phyloP scores from a whole-genome alignment of 2,329 filamentous ascomycete species.

The Grosmannia penicillata region DNA sequence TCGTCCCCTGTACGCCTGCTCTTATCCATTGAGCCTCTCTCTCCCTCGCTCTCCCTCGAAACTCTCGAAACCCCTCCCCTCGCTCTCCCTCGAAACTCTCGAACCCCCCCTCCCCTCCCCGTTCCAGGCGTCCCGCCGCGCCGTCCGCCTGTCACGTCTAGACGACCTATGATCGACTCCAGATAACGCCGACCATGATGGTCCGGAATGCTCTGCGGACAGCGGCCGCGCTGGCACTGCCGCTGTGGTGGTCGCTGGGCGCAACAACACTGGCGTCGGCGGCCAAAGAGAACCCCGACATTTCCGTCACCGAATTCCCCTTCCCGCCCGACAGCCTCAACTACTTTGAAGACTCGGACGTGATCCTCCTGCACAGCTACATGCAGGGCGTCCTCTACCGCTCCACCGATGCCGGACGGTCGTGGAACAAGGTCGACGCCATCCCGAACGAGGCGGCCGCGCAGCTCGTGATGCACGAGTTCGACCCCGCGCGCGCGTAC shows the following conservation, averaged over 20 bases:
- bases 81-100: too few species aligned
- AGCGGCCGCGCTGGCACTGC: constrained; percentile 36
- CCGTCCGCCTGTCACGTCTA: neutral
- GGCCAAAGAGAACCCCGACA: constrained; percentile 45
- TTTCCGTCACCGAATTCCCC: constrained; percentile 52
- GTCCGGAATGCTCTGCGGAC: constrained; percentile 29
- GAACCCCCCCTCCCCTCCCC: too few species aligned
- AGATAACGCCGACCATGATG: constrained; percentile 33
- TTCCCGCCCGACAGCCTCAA: constrained; percentile 54
- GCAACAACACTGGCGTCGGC: constrained; percentile 12
- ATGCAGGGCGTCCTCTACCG: constrained; percentile 53
- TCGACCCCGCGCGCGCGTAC: constrained; percentile 65
- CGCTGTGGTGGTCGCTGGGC: constrained; percentile 12
- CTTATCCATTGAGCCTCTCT: too few species aligned
- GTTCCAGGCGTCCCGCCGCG: neutral
- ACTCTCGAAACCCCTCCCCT: too few species aligned
- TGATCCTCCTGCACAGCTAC: constrained; percentile 59
- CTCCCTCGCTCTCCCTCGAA: too few species aligned
- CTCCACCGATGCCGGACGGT: constrained; percentile 65
- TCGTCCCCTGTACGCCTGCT: too few species aligned
- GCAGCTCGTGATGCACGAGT: constrained; percentile 61
- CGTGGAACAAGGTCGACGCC: constrained; percentile 53
- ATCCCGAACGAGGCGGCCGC: constrained; percentile 48
- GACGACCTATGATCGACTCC: constrained; percentile 1
- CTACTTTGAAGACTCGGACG: constrained; percentile 85